Evolutionary conservation across 2,329 filamentous ascomycete species (phyloP).

Genomic region (Sphaerulina populicola): DNA sequence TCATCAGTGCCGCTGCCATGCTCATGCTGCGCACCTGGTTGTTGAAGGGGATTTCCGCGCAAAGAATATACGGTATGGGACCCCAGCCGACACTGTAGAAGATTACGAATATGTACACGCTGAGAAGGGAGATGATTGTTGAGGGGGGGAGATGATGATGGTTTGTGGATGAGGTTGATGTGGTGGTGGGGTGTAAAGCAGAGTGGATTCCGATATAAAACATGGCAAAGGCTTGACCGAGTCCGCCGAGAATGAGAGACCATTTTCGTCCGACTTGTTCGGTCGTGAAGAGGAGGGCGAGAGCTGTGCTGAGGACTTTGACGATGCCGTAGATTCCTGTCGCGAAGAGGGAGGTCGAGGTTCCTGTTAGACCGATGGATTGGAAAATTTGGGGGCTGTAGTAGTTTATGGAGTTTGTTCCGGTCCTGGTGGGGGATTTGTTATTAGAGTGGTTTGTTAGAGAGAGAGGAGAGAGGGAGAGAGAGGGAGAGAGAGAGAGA

Average conservation of each 20-base stretch:
- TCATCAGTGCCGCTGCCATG: conserved; percentile 41
- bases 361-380: conserved; percentile 36
- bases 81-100: conserved; percentile 43
- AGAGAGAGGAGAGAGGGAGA: no score
- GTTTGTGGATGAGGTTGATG: conserved; percentile 34
- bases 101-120: conserved; percentile 44
- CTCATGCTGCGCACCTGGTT: conserved; percentile 36
- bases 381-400: conserved; percentile 41
- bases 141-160: conserved; percentile 46
- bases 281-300: conserved; percentile 40
- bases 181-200: conserved; percentile 32
- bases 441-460: no score
- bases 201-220: conserved; percentile 34
- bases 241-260: conserved; percentile 37
- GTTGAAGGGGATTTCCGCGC: conserved; percentile 31
- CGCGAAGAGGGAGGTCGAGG: conserved; percentile 38
- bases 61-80: conserved; percentile 40
- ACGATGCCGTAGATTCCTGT: conserved; percentile 43
- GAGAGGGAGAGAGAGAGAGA: conserved; percentile 28
- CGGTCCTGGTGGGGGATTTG: no score
- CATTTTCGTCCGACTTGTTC: conserved; percentile 42
- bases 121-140: conserved; percentile 46
- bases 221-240: conserved; percentile 41
- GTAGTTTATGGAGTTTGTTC: conserved; percentile 35
- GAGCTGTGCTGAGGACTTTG: conserved; percentile 39